Evolutionary conservation across 2,329 filamentous ascomycete species (phyloP), one percentile per base, ranked within the genome.

Genomic region (Apiospora koreana): DNA sequence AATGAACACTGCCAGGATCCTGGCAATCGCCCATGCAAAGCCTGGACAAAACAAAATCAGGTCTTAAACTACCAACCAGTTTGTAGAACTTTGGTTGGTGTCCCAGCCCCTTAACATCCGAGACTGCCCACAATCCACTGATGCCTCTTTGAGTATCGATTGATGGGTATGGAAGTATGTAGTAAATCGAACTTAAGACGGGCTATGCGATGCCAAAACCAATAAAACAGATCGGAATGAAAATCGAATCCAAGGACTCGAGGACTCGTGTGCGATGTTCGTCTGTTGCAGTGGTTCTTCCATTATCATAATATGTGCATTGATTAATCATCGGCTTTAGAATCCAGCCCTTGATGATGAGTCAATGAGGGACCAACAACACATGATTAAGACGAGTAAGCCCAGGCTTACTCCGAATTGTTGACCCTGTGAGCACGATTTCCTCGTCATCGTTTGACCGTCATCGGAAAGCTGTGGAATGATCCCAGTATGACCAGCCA

Each of bases 381-480:
- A 62, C 31, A 62, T 62, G 10, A 4, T 62, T 62, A 12, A 38
- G 31, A 23, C 21, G 38, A 42, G 12, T 25, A 65, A 43, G 14
- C 62, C n/a, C 41, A 43, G 14, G 35, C 8, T 41, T 23, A 43
- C 41, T 25, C 28, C 14, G 16, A n/a, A 28, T 31, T 21, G 12
- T 9, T 25, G 42, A 16, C 23, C 43, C 12, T 10, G 23, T 31
- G 16, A 41, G 42, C 45, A 46, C 21, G 66, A 16, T 38, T 41
- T 69, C 67, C 67, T 69, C 67, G 43, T 64, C 67, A 69, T 62
- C 43, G 18, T n/a, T 23, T 69, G 67, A 69, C 31, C 67, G 50
- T 68, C 50, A 68, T 68, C 67, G 38, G 67, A 68, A 46, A 62
- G 41, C 46, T 31, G 21, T 54, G 42, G 41, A 28, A 43, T 43